phyloP scores from a whole-genome alignment of 176 grass and related monocot genomes.

The Puya raimondii region DNA sequence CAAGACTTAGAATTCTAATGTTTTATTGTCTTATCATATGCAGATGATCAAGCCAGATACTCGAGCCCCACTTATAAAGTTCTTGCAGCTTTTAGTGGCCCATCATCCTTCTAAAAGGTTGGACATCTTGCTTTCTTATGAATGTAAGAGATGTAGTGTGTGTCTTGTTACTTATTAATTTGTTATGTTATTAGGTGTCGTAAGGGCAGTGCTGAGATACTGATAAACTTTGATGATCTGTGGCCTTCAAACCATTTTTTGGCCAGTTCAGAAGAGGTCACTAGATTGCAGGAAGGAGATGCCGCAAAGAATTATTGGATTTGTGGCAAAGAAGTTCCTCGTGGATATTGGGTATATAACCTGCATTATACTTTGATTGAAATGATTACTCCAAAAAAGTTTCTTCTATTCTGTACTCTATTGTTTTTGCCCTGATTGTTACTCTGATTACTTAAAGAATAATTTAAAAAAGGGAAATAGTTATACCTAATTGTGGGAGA shows the following conservation, averaged over 20 bases:
- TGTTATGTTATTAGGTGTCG: constrained; percentile 47
- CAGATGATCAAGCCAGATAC: constrained; percentile 87
- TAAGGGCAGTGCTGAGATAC: constrained; percentile 77
- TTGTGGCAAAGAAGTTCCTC: constrained; percentile 86
- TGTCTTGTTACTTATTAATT: constrained; percentile 3
- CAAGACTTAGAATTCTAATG: not conserved
- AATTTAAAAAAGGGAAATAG: no score
- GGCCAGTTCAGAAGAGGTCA: constrained; percentile 39
- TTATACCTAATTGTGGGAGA: no score
- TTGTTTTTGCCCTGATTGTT: no score
- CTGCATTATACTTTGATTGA: constrained; percentile 6
- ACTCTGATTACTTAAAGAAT: no score
- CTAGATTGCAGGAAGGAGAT: constrained; percentile 38
- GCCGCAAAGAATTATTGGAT: constrained; percentile 35
- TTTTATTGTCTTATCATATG: constrained; percentile 25
- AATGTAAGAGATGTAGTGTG: not conserved
- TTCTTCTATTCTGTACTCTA: no score
- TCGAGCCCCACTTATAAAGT: constrained; percentile 65
- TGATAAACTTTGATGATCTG: constrained; percentile 83
- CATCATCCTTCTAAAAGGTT: constrained; percentile 99
- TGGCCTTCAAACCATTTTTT: constrained; percentile 65
- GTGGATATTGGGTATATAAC: constrained; percentile 73
- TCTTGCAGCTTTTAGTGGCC: constrained; percentile 86
- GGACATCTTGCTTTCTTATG: constrained; percentile 5
- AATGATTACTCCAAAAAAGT: no score